Evolutionary conservation across 2,329 filamentous ascomycete genomes (phyloP).

Genomic region (Didymella pomorum): DNA sequence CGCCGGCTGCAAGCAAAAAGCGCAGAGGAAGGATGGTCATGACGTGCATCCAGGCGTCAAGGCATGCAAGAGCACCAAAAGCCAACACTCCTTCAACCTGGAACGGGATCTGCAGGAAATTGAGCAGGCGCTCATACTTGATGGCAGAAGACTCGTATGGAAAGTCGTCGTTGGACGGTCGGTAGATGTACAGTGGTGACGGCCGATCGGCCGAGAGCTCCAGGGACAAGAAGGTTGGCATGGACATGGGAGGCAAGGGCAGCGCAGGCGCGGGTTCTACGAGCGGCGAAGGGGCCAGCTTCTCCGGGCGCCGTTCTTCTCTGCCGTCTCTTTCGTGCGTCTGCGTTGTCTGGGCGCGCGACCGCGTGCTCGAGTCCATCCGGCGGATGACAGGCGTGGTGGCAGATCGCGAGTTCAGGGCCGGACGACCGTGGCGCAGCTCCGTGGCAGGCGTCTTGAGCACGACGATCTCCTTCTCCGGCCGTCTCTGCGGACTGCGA

Average conservation of each 20-base stretch:
- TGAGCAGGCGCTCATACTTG: slow-evolving; percentile 89
- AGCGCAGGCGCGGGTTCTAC: slow-evolving; percentile 55
- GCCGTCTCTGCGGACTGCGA: slow-evolving; percentile 23
- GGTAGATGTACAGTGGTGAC: slow-evolving; percentile 70
- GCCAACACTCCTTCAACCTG: slow-evolving; percentile 84
- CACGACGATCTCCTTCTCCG: slow-evolving; percentile 42
- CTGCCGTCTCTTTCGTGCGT: slow-evolving; percentile 33
- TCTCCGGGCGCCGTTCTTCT: slow-evolving; percentile 22
- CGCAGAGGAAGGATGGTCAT: slow-evolving; percentile 94
- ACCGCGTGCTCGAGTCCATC: slow-evolving; percentile 42
- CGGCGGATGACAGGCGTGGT: slow-evolving; percentile 49
- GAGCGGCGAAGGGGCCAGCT: slow-evolving; percentile 53
- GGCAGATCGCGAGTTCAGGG: slow-evolving; percentile 44
- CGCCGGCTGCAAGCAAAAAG: slow-evolving; percentile 80
- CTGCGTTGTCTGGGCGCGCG: slow-evolving; percentile 43
- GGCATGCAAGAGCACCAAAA: slow-evolving; percentile 88
- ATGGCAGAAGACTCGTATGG: slow-evolving; percentile 92
- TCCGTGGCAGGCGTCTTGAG: slow-evolving; percentile 41
- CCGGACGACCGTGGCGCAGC: slow-evolving; percentile 40
- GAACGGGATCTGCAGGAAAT: slow-evolving; percentile 82
- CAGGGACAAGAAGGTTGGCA: slow-evolving; percentile 71
- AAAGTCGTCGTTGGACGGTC: slow-evolving; percentile 63
- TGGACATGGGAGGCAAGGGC: slow-evolving; percentile 68
- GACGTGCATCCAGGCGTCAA: slow-evolving; percentile 96
- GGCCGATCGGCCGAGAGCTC: slow-evolving; percentile 68